Conservation (phyloP, 2,329 filamentous ascomycete species). For the Diaporthe citrichinensis region DNA sequence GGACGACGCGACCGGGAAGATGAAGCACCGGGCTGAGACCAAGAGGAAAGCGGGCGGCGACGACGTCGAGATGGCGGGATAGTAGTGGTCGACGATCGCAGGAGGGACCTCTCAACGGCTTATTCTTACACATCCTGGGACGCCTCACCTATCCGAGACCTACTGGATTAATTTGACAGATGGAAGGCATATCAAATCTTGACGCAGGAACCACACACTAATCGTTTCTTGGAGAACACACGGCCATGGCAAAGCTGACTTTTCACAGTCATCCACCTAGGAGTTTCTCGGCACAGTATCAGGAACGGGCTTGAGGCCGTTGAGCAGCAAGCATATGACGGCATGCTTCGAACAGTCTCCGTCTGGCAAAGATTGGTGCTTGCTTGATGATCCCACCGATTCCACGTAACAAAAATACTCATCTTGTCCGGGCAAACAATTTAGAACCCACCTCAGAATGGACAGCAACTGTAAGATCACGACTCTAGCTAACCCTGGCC, state of each 20-base stretch:
- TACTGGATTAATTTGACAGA: constrained; percentile 12
- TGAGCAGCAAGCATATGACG: not conserved
- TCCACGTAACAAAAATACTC: not conserved
- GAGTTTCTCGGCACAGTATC: not conserved
- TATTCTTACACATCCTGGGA: constrained; percentile 2
- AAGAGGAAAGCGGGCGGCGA: constrained; percentile 47
- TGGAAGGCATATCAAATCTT: constrained; percentile 8
- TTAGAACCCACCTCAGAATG: not conserved
- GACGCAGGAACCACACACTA: not conserved
- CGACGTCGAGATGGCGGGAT: constrained; percentile 52
- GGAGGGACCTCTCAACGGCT: not conserved
- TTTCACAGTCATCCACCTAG: not conserved
- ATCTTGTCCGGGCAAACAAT: not conserved
- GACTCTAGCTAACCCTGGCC: not conserved
- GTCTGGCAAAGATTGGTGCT: not conserved
- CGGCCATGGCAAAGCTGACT: constrained; percentile 1
- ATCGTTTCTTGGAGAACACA: not conserved
- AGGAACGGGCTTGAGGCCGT: not conserved
- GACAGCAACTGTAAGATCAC: not conserved
- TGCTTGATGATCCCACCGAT: not conserved
- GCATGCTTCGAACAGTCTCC: not conserved
- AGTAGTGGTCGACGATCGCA: not conserved
- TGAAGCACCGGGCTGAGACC: constrained; percentile 51
- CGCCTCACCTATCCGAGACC: constrained; percentile 5
- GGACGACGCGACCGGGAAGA: constrained; percentile 63